Evolutionary conservation across 225 moss, liverwort and hornwort genomes (phyloP).

Genomic region (Anthoceros angustus): DNA sequence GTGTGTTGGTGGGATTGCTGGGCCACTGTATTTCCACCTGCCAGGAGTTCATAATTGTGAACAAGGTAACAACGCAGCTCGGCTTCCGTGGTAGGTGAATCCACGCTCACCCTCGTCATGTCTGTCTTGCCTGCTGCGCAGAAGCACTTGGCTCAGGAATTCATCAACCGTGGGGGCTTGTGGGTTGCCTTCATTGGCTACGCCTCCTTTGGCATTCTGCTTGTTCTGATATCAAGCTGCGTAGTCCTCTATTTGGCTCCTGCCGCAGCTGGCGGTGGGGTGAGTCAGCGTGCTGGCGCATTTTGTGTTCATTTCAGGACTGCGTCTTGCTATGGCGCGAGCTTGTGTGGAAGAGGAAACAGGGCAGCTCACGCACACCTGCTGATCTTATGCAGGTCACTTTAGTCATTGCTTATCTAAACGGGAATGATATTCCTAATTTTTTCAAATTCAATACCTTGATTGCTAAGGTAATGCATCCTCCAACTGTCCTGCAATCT

Average conservation of each 20-base stretch:
- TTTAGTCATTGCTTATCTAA: constrained; percentile 76
- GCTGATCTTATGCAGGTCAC: constrained; percentile 41
- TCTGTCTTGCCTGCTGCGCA: constrained; percentile 11
- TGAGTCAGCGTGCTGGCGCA: constrained; percentile 12
- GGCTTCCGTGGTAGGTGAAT: not conserved
- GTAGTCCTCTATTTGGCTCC: constrained; percentile 72
- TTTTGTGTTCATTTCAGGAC: not conserved
- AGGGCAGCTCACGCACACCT: not conserved
- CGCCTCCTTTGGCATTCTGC: constrained; percentile 38
- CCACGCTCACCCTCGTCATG: not conserved
- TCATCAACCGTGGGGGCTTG: constrained; percentile 35
- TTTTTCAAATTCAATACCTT: constrained; percentile 54
- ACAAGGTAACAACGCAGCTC: constrained; percentile 28
- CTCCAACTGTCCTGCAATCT: not conserved
- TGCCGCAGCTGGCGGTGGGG: constrained; percentile 87
- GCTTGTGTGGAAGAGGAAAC: not conserved
- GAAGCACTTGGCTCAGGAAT: constrained; percentile 48
- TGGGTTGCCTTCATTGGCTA: constrained; percentile 47
- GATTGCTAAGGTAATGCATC: constrained; percentile 38
- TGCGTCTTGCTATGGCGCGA: not conserved
- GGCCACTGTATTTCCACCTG: constrained; percentile 54
- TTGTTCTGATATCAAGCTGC: constrained; percentile 56
- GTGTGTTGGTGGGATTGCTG: constrained; percentile 64
- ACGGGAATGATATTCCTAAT: constrained; percentile 73
- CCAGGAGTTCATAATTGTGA: constrained; percentile 38